Percentiles rank a stretch among this genome's conserved stretches.
Evolutionary conservation across 345 rosid genomes (phyloP).

Genomic region (Aurinia saxatilis): DNA sequence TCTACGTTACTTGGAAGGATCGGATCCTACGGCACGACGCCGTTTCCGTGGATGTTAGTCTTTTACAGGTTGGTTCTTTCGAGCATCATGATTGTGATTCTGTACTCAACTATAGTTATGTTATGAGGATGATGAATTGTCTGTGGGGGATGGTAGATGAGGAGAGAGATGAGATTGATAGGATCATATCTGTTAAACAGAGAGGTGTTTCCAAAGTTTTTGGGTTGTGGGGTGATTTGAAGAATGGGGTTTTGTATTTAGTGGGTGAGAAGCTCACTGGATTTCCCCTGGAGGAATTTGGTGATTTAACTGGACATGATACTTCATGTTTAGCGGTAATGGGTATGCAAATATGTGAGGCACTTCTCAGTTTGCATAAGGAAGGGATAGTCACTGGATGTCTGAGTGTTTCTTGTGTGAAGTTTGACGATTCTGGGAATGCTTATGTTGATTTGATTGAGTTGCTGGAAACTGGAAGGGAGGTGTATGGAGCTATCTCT

Average conservation of each 20-base stretch:
- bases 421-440: slow-evolving; percentile 56
- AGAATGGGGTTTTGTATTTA: slow-evolving; percentile 46
- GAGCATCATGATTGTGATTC: slow-evolving; percentile 26
- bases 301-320: slow-evolving; percentile 27
- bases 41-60: slow-evolving; percentile 39
- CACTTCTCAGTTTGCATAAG: slow-evolving; percentile 42
- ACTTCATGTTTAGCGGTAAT: slow-evolving; percentile 45
- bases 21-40: slow-evolving; percentile 45
- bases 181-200: slow-evolving; percentile 26
- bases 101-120: slow-evolving; percentile 45
- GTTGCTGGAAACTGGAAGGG: slow-evolving; percentile 42
- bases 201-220: slow-evolving; percentile 37
- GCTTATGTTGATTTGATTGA: slow-evolving; percentile 44
- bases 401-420: slow-evolving; percentile 49
- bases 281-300: slow-evolving; percentile 16
- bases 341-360: slow-evolving; percentile 74
- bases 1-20: slow-evolving; percentile 53
- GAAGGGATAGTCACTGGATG: slow-evolving; percentile 54
- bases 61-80: slow-evolving; percentile 41
- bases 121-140: slow-evolving; percentile 42
- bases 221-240: slow-evolving; percentile 81
- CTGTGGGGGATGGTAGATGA: slow-evolving; percentile 47
- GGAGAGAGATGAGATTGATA: slow-evolving; percentile 39
- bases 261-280: slow-evolving; percentile 43
- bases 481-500: slow-evolving; percentile 16